These are phyloP conservation scores for Drechslerella stenobrocha DNA, from an alignment of 2,329 filamentous ascomycete genomes.

Conservation along the genomic window DNA sequence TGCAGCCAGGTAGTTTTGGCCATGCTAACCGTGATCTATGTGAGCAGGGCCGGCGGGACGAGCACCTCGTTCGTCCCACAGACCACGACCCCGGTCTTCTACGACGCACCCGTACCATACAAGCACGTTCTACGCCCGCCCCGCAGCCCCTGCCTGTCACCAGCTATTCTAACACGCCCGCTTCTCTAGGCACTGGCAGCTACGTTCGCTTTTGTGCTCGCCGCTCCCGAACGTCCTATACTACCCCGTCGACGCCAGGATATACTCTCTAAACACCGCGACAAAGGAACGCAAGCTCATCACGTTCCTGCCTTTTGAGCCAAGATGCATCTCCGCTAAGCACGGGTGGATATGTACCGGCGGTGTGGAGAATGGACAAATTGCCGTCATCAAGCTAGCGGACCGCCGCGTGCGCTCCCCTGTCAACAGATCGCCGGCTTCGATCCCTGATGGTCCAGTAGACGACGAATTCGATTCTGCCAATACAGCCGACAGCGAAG, in stretches of 20 bases:
- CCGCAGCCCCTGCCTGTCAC: neutral
- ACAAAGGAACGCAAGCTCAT: conserved; percentile 73
- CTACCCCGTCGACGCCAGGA: conserved; percentile 77
- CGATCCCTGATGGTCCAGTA: conserved; percentile 55
- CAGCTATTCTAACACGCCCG: neutral
- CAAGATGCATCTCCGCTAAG: conserved; percentile 84
- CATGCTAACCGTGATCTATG: conserved; percentile 30
- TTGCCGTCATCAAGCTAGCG: conserved; percentile 72
- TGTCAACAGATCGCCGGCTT: conserved; percentile 19
- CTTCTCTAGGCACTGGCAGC: conserved; percentile 72
- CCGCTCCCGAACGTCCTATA: conserved; percentile 77
- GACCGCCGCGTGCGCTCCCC: conserved; percentile 11
- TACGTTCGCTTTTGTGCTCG: conserved; percentile 85
- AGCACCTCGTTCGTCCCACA: conserved; percentile 46
- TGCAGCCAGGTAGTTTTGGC: conserved; percentile 12
- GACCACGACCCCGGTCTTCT: conserved; percentile 33
- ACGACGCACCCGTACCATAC: conserved; percentile 48
- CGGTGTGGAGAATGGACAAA: conserved; percentile 79
- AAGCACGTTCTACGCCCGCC: conserved; percentile 18
- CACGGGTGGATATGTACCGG: conserved; percentile 89
- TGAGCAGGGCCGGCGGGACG: conserved; percentile 32
- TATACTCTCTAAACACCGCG: conserved; percentile 70
- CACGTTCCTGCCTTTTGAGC: conserved; percentile 69
- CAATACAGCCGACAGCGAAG: conserved; percentile 47
- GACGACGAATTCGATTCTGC: conserved; percentile 55